Conservation (phyloP, 2,329 filamentous ascomycete species). For the Diaporthe destruens region DNA sequence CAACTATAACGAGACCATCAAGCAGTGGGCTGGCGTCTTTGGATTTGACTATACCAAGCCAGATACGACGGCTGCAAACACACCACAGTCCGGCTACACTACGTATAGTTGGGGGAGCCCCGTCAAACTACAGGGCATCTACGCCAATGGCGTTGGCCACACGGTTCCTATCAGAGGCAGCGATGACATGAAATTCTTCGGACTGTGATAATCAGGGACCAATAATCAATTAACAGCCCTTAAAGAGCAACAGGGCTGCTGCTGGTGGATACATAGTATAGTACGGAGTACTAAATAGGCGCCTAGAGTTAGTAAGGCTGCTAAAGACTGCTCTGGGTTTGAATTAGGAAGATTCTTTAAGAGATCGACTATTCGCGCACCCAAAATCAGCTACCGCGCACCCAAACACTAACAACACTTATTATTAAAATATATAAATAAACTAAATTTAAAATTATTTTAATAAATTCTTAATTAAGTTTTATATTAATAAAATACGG, state of each 20-base stretch:
- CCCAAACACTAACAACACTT: no score
- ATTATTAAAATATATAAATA: no score
- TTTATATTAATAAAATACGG: no score
- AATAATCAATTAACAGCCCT: no score
- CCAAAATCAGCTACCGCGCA: no score
- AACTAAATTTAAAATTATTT: no score
- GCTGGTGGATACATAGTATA: neutral
- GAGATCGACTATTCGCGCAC: no score
- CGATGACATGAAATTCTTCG: conserved; percentile 51
- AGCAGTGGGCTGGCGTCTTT: conserved; percentile 62
- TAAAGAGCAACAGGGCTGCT: neutral
- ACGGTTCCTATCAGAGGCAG: conserved; percentile 46
- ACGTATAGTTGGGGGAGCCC: conserved; percentile 55
- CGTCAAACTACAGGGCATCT: conserved; percentile 51
- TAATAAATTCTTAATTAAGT: no score
- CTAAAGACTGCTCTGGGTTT: no score
- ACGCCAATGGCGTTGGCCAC: conserved; percentile 46
- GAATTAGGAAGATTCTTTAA: neutral
- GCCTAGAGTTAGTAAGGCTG: neutral
- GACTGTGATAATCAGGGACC: conserved; percentile 43
- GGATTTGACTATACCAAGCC: conserved; percentile 27
- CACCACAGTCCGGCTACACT: conserved; percentile 54
- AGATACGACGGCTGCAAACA: conserved; percentile 48
- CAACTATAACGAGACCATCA: conserved; percentile 57
- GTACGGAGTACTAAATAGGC: no score